phyloP scores from a whole-genome alignment of 305 asterid genomes.

The Lippia alba region DNA sequence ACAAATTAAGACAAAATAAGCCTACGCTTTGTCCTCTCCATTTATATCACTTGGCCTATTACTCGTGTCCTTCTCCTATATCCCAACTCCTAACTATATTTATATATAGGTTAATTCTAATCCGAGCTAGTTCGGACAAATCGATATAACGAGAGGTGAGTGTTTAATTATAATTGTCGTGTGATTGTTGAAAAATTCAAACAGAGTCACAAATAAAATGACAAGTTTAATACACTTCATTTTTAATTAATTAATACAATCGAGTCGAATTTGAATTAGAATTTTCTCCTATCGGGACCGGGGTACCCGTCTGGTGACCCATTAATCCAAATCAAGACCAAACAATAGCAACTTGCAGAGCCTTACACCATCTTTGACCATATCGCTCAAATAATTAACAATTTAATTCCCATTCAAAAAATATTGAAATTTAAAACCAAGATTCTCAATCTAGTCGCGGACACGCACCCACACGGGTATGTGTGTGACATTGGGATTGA shows the following conservation, averaged over 20 bases:
- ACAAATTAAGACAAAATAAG: constrained; percentile 8
- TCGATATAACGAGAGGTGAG: no score
- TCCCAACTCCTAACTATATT: background rate
- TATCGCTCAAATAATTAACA: no score
- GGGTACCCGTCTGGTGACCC: no score
- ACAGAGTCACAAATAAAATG: no score
- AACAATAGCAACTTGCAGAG: constrained; percentile 39
- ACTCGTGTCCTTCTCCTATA: constrained; percentile 38
- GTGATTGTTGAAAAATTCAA: no score
- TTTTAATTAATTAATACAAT: no score
- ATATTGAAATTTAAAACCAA: background rate
- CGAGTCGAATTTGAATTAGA: no score
- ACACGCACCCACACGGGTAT: background rate
- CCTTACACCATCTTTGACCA: constrained; percentile 43
- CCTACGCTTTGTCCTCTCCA: constrained; percentile 16
- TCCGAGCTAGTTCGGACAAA: no score
- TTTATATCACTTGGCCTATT: constrained; percentile 28
- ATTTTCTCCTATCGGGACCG: no score
- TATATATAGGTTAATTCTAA: no score
- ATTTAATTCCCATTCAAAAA: background rate
- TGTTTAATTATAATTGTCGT: no score
- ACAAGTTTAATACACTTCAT: no score
- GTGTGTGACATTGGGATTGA: constrained; percentile 12
- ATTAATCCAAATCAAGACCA: constrained; percentile 30
- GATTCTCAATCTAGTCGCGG: background rate